Evolutionary conservation across 2,329 filamentous ascomycete species (phyloP), one percentile per base, ranked within the genome.

Genomic region (Chrysoporthe cubensis): DNA sequence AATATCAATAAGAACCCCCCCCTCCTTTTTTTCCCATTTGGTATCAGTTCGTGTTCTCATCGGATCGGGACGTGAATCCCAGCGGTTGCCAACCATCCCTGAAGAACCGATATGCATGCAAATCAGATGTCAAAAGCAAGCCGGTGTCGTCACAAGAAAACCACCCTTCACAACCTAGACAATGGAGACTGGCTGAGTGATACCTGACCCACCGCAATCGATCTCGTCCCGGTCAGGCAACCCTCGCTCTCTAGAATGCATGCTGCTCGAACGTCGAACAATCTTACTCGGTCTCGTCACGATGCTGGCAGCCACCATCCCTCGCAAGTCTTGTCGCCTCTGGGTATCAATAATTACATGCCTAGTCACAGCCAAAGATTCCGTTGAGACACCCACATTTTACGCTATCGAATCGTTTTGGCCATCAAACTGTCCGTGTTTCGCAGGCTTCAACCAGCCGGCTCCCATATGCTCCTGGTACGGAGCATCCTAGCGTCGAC

Each of bases 311-410:
- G 4, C 21, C 40, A 60, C 34, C 37, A 14, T 60, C 40, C 4
- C 37, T 16, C 40, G 32, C n/a, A 18, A 44, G 11, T 44, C 21
- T 46, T 44, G 43, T 61, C 26, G 42, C 43, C 43, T 61, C 43
- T 61, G 59, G 59, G 59, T 61, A 61, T 61, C 59, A 46, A 46
- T 61, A 61, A 61, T 48, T 48, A 43, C 26, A 46, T 32, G 59
- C 26, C 43, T 46, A 16, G 26, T 46, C 43, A 42, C 59, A 46
- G 13, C 14, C 59, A 7, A 61, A 11, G 11, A 32, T 16, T n/a
- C 40, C 32, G 32, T n/a, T 26, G 26, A 21, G 40, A 57, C 34
- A 57, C 34, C 32, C 34, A 57, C 54, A 16, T 21, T 18, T 40
- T 57, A 21, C 18, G 54, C 18, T 9, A 6, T 11, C 54, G 40